Base-by-base conservation (phyloP, 306 rosid genomes). In the Mimosa bimucronata region DNA sequence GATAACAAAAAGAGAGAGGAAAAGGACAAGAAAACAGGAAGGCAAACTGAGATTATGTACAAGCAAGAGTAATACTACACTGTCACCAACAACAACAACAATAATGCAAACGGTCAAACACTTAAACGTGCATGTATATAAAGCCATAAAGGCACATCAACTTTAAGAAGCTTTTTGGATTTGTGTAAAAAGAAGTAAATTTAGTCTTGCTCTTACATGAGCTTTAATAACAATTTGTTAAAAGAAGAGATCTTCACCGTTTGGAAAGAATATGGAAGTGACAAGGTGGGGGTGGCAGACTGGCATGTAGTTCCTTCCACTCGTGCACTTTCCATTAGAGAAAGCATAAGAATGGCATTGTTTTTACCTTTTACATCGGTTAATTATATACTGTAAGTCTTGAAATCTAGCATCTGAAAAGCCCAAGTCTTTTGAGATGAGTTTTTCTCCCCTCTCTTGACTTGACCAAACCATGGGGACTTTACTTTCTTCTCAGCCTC, bases 111-210 rank as follows among this genome's bases (percentile, higher is more conserved):
- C 42, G 65, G 52, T 31, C 38, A 74, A 77, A 64, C 50, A 77
- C 60, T 31, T 52, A 67, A 72, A 73, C 55, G 71, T 78, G 86
- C 80, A 82, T 82, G 84, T 79, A 71, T 66, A 69, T 34, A 34
- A 74, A 87, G 87, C 65, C 83, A 69, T 34, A 34, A 74, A 87
- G 87, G 69, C 83, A 86, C 71, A 78, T 45, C 73, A 86, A 77
- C 80, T 85, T 79, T 82, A 85, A 55, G 46, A 83, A 62, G 68
- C 80, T 72, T 79, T 87, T 70, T 40, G 74, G 82, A 74, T 45
- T 40, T 81, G 82, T 85, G 73, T 87, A 72, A 87, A 87, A 87
- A 87, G 88, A 84, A 87, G 77, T 78, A 84, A 77, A 74, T 2
- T 45, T 2, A 13, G 15, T 11, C 13, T 62, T 13, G 44, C 26